Evolutionary conservation across 352 stramenopile species (phyloP).

Genomic region (Pythium aristosporum): DNA sequence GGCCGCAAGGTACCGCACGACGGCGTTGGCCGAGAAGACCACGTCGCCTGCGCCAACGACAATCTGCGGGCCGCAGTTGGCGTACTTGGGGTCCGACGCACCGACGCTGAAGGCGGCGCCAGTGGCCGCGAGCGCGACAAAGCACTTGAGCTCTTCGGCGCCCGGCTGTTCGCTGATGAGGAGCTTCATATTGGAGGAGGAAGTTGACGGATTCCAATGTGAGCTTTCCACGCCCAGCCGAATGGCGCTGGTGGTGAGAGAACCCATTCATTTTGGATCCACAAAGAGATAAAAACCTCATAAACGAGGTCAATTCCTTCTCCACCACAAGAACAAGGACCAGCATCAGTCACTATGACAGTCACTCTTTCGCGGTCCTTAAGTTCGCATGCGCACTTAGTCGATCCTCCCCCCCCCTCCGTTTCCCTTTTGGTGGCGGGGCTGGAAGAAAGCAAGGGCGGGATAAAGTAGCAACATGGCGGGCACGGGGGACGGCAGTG

Average conservation of each 20-base stretch:
- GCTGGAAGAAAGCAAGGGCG: not conserved
- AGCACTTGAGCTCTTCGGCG: conserved; percentile 83
- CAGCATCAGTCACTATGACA: not conserved
- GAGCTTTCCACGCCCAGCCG: not conserved
- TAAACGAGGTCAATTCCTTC: conserved; percentile 13
- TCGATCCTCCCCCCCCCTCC: conserved; percentile 1
- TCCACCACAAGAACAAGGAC: conserved; percentile 27
- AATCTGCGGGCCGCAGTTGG: conserved; percentile 56
- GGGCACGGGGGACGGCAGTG: not conserved
- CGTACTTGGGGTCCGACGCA: conserved; percentile 56
- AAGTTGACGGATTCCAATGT: not conserved
- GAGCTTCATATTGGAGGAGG: conserved; percentile 49
- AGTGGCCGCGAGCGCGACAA: conserved; percentile 58
- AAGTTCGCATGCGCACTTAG: conserved; percentile 28
- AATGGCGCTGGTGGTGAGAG: not conserved
- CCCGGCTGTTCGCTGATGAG: conserved; percentile 58
- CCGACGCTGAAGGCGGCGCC: conserved; percentile 47
- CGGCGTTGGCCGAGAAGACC: conserved; percentile 77
- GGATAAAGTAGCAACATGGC: conserved; percentile 8
- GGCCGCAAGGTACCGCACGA: conserved; percentile 70
- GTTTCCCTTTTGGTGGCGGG: not conserved
- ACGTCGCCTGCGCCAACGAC: conserved; percentile 40
- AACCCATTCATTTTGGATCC: conserved; percentile 9
- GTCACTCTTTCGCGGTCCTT: conserved; percentile 12
- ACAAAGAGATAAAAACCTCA: conserved; percentile 25